Evolutionary conservation across 495 filamentous ascomycete species (phyloP), one percentile per base, ranked within the genome.

Genomic region (Lepraria neglecta): DNA sequence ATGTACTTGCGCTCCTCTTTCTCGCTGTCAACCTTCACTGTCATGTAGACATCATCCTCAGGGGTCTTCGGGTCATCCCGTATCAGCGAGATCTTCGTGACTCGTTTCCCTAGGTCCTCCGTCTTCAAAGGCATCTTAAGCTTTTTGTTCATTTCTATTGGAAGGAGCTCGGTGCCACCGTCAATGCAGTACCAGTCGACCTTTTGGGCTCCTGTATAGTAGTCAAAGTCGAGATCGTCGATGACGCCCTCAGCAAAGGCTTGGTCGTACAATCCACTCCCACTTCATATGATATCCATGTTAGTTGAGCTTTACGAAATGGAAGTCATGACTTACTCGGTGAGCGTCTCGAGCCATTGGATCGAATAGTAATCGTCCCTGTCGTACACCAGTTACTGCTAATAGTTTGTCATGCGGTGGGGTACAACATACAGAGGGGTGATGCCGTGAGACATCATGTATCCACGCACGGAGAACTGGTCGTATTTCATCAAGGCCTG

Each of bases 181-280:
- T 55, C 52, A 3, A 55, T n/a, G 38, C 52, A 55, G 15, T 21
- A 17, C 52, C 52, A 55, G 1, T 55, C 11, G 21, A 38, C 52
- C 52, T 55, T 38, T n/a, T 55, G 0, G 17, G 7, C 6, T 63
- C 45, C 33, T 45, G 52, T 27, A 11, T 38, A 45, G 28, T 24
- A 50, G 12, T 61, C 56, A 19, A 72, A 72, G 59, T 71, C 71
- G 51, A 67, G 58, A 28, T 63, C 66, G 62, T 71, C 71, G 27
- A 65, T 62, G 35, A 73, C 58, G 3, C 53, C 64, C 64, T 73
- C 71, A 28, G 61, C 52, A 45, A 71, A 70, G 21, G 69, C 65
- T 45, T 67, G 65, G 56, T 73, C 71, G 44, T 71, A 73, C 2
- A 68, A 59, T 2, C 69, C 68, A 24, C 65, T 70, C 38, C 69